Evolutionary conservation across 1,139 yeast genomes (phyloP).

Genomic region (Candida tropicalis): DNA sequence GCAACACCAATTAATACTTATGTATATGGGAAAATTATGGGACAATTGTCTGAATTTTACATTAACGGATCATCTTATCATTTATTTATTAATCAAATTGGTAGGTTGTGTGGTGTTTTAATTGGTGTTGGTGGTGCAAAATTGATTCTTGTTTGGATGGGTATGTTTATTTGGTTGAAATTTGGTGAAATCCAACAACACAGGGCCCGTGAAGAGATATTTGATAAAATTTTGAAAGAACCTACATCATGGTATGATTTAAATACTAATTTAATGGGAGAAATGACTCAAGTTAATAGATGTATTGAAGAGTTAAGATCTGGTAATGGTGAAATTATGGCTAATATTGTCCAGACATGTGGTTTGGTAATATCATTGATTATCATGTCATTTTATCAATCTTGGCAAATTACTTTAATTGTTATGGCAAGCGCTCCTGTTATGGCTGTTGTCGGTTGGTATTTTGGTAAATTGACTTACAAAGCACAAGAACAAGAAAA

Average conservation of each 20-base stretch:
- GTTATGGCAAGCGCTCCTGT: constrained; percentile 74
- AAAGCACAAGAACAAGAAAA: constrained; percentile 61
- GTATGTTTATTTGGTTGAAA: constrained; percentile 63
- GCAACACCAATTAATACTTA: constrained; percentile 67
- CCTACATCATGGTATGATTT: constrained; percentile 63
- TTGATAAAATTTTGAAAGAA: constrained; percentile 25
- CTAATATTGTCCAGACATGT: constrained; percentile 53
- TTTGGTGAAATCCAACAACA: constrained; percentile 74
- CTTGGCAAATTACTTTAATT: constrained; percentile 84
- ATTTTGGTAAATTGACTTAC: constrained; percentile 56
- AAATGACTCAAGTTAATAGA: constrained; percentile 64
- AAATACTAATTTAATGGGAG: constrained; percentile 58
- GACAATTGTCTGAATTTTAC: constrained; percentile 44
- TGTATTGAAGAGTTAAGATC: constrained; percentile 77
- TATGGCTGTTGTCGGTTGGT: constrained; percentile 50
- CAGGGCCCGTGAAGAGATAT: constrained; percentile 52
- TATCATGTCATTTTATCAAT: constrained; percentile 68
- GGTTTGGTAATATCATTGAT: constrained; percentile 59
- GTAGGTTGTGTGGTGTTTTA: constrained; percentile 54
- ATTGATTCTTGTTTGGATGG: constrained; percentile 54
- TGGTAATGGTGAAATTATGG: constrained; percentile 71
- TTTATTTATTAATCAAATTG: constrained; percentile 46
- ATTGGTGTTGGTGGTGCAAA: constrained; percentile 60
- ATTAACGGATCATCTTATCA: constrained; percentile 22
- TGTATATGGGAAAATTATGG: constrained; percentile 66